Evolutionary conservation across 768 basidiomycete genomes (phyloP).

Genomic region (Boletus rufocinnamomeus): DNA sequence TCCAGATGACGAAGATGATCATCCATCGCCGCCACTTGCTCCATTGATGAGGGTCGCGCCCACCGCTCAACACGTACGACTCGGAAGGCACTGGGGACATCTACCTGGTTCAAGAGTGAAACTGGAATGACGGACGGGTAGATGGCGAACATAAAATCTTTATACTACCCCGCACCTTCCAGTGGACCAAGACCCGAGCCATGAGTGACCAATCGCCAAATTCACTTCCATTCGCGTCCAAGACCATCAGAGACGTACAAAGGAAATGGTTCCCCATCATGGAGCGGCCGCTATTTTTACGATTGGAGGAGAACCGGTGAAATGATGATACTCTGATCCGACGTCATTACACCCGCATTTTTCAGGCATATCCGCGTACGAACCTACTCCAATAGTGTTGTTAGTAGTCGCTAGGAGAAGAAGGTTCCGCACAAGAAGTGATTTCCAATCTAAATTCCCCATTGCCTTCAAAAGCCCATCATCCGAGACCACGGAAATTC

Average conservation of each 20-base stretch:
- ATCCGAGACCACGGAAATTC: neutral
- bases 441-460: neutral
- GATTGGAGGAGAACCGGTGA: constrained; percentile 6
- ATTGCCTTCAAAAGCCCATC: neutral
- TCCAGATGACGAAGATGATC: constrained; percentile 33
- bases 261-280: neutral
- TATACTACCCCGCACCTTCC: constrained; percentile 13
- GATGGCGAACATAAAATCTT: constrained; percentile 6
- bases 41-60: constrained; percentile 32
- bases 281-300: constrained; percentile 17
- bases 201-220: constrained; percentile 25
- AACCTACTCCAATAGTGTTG: neutral
- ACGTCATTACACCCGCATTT: neutral
- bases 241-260: neutral
- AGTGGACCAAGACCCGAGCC: neutral
- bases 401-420: neutral
- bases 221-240: constrained; percentile 1
- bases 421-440: neutral
- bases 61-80: constrained; percentile 17
- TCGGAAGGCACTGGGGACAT: constrained; percentile 24
- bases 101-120: neutral
- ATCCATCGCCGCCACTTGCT: constrained; percentile 30
- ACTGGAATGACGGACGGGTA: neutral
- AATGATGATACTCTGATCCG: constrained; percentile 1
- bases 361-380: constrained; percentile 8